Conservation (phyloP, 2,329 filamentous ascomycete species). For the Akanthomyces lecanii region DNA sequence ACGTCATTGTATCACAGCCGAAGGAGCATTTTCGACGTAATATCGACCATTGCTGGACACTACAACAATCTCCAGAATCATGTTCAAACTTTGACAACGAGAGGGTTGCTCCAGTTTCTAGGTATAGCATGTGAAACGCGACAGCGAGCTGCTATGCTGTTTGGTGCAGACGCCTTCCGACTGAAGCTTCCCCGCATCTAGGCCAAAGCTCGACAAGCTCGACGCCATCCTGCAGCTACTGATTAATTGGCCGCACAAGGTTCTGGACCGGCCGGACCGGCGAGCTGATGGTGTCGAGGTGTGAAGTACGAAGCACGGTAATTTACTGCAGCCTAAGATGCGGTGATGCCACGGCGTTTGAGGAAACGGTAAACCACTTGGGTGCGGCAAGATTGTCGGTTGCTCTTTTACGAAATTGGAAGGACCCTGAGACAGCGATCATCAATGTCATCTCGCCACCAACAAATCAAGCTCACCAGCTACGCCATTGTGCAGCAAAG, state of each 20-base stretch:
- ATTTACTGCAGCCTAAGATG: background rate
- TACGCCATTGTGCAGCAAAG: constrained; percentile 15
- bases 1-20: background rate
- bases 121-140: constrained; percentile 1
- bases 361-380: background rate
- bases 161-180: background rate
- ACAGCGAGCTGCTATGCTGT: background rate
- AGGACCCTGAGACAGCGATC: constrained; percentile 15
- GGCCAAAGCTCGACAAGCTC: background rate
- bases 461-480: background rate
- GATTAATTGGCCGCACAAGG: background rate
- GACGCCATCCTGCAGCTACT: constrained; percentile 7
- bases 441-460: constrained; percentile 6
- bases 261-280: constrained; percentile 8
- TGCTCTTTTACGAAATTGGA: background rate
- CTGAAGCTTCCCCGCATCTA: constrained; percentile 14
- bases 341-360: background rate
- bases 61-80: background rate
- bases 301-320: background rate
- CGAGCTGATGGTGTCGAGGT: background rate
- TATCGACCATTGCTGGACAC: background rate
- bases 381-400: background rate
- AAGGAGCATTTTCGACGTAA: background rate
- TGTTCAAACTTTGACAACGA: background rate
- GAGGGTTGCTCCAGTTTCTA: background rate